These are phyloP conservation scores for Elaeagnus macrophylla DNA, from an alignment of 306 rosid species.

Conservation along the genomic window DNA sequence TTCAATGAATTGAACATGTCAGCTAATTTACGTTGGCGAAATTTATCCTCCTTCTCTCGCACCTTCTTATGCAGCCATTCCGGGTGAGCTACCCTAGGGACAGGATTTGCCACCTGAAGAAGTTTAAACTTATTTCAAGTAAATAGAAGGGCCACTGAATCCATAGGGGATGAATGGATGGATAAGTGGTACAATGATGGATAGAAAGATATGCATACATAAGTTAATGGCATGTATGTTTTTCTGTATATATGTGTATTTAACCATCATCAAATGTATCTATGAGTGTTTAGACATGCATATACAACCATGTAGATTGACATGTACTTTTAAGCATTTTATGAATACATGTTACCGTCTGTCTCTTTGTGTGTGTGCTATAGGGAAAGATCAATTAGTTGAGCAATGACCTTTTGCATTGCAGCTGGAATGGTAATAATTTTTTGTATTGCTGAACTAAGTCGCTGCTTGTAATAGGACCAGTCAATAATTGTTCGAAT, in stretches of 20 bases:
- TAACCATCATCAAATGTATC: too few species aligned
- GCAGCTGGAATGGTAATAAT: slow-evolving; percentile 96
- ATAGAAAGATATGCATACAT: background rate
- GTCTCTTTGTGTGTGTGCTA: too few species aligned
- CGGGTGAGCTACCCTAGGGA: slow-evolving; percentile 92
- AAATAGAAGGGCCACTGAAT: background rate
- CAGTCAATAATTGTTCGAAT: slow-evolving; percentile 91
- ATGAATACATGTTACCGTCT: too few species aligned
- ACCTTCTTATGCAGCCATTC: slow-evolving; percentile 97
- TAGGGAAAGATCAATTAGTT: background rate
- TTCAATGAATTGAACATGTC: slow-evolving; percentile 51
- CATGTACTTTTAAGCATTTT: too few species aligned
- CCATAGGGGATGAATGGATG: background rate
- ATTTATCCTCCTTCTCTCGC: slow-evolving; percentile 92
- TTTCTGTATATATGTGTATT: too few species aligned
- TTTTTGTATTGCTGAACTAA: slow-evolving; percentile 89
- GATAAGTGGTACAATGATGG: too few species aligned
- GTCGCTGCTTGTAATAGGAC: slow-evolving; percentile 96
- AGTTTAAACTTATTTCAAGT: slow-evolving; percentile 22
- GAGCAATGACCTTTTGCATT: slow-evolving; percentile 75
- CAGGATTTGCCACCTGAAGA: slow-evolving; percentile 80
- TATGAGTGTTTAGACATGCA: too few species aligned
- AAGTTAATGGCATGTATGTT: too few species aligned
- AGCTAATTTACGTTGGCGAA: slow-evolving; percentile 72
- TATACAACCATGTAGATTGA: too few species aligned